Conservation (phyloP, 345 rosid species). For the Lepidium africanum region DNA sequence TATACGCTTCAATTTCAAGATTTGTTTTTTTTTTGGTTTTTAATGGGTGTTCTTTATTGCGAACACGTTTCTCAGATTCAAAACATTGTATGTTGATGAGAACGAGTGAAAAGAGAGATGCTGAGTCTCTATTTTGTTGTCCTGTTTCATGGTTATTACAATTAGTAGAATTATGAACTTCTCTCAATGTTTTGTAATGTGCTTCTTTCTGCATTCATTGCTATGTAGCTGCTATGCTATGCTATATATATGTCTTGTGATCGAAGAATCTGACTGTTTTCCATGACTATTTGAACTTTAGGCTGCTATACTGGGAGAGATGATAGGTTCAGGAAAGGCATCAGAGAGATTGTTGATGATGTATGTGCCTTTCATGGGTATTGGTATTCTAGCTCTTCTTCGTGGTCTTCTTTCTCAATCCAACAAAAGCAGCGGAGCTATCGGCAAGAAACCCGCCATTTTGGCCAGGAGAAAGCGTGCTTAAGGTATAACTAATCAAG, state of each 20-base stretch:
- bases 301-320: slow-evolving; percentile 58
- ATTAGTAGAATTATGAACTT: neutral
- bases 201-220: neutral
- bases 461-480: slow-evolving; percentile 54
- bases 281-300: slow-evolving; percentile 1
- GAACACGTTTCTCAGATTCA: neutral
- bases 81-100: neutral
- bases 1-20: neutral
- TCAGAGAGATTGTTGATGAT: slow-evolving; percentile 47
- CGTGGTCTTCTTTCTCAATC: slow-evolving; percentile 44
- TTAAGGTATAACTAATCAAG: slow-evolving; percentile 13
- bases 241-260: neutral
- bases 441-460: slow-evolving; percentile 29
- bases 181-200: neutral
- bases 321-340: slow-evolving; percentile 50
- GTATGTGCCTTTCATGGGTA: slow-evolving; percentile 53
- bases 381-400: slow-evolving; percentile 46
- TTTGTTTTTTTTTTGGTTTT: neutral
- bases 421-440: slow-evolving; percentile 2
- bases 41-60: neutral
- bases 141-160: neutral
- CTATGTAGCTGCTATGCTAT: neutral
- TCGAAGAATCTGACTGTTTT: neutral
- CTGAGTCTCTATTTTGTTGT: neutral
- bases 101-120: neutral